Evolutionary conservation across 2,329 filamentous ascomycete genomes (phyloP).

Genomic region (Sarocladium kiliense): DNA sequence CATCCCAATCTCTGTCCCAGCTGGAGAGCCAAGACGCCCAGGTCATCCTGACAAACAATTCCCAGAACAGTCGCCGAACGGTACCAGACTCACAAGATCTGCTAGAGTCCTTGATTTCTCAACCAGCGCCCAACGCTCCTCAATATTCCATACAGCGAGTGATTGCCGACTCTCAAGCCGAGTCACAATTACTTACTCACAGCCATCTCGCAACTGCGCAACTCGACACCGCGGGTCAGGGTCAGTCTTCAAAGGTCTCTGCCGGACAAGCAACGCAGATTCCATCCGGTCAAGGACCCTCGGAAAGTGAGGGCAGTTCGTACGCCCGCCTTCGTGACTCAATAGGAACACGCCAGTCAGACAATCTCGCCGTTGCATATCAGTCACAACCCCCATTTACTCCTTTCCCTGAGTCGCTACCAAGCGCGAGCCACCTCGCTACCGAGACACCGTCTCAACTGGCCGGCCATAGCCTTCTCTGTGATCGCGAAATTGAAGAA

Average conservation of each 20-base stretch:
- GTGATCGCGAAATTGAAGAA: neutral
- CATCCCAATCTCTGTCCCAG: conserved; percentile 27
- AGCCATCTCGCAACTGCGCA: neutral
- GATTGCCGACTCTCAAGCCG: neutral
- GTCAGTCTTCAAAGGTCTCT: neutral
- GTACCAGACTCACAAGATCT: conserved; percentile 14
- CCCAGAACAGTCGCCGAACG: conserved; percentile 14
- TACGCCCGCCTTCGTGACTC: neutral
- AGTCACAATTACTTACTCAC: neutral
- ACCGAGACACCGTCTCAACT: conserved; percentile 10
- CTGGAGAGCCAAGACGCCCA: conserved; percentile 30
- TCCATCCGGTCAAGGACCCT: conserved; percentile 1
- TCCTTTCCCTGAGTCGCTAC: neutral
- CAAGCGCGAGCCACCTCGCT: neutral
- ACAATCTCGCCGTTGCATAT: neutral
- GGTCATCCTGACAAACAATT: conserved; percentile 23
- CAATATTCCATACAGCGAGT: neutral
- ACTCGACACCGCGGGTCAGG: neutral
- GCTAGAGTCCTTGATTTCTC: neutral
- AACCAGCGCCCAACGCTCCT: conserved; percentile 1
- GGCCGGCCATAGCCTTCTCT: neutral
- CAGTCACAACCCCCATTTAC: conserved; percentile 2
- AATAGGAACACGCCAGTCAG: neutral
- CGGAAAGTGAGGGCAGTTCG: neutral
- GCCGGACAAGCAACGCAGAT: neutral